phyloP scores from a whole-genome alignment of 179 eudicot species.

The Drosera spatulata region DNA sequence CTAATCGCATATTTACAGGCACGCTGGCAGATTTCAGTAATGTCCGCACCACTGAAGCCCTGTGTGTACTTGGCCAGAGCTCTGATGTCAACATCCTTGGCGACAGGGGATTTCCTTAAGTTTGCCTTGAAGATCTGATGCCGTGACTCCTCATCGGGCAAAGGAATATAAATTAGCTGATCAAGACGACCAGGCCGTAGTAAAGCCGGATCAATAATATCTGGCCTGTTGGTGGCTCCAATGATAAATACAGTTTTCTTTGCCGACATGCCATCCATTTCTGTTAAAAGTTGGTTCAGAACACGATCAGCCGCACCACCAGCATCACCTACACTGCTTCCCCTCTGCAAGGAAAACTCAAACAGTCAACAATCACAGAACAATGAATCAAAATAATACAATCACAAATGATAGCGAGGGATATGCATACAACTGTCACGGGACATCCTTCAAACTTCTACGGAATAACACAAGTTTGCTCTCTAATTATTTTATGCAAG shows the following conservation, averaged over 20 bases:
- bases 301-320: constrained; percentile 92
- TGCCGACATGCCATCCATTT: constrained; percentile 87
- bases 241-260: constrained; percentile 77
- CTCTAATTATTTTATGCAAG: too few species aligned
- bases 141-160: constrained; percentile 82
- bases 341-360: constrained; percentile 32
- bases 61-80: constrained; percentile 85
- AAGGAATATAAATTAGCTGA: constrained; percentile 72
- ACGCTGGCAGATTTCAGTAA: constrained; percentile 84
- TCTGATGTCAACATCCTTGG: constrained; percentile 59
- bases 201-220: constrained; percentile 77
- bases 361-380: not conserved
- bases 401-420: too few species aligned
- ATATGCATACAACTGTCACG: too few species aligned
- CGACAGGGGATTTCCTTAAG: constrained; percentile 64
- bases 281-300: constrained; percentile 70
- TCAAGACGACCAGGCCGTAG: constrained; percentile 83
- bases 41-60: constrained; percentile 86
- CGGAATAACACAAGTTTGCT: too few species aligned
- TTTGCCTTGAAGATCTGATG: constrained; percentile 58
- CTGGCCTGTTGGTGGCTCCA: constrained; percentile 86
- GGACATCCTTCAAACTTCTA: too few species aligned
- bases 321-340: constrained; percentile 78
- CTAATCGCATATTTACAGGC: constrained; percentile 83
- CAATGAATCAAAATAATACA: not conserved